A percentile compares a stretch with the other conserved stretches of the same genome.
Evolutionary conservation across 106 monocot genomes (phyloP).

Genomic region (Hemerocallis citrina): DNA sequence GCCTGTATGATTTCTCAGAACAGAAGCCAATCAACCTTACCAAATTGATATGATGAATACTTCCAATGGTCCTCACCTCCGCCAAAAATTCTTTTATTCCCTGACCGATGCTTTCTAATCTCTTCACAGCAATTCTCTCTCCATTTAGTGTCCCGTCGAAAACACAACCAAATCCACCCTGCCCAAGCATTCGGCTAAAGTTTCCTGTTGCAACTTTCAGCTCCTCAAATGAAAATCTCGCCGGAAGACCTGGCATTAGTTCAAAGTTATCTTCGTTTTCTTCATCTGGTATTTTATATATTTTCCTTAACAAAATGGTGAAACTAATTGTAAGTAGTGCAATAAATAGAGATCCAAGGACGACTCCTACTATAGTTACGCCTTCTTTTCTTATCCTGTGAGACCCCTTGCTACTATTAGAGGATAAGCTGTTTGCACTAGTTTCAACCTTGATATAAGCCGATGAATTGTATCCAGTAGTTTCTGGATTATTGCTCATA

Average conservation of each 20-base stretch:
- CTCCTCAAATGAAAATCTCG: conserved; percentile 31
- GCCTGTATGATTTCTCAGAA: too few relatives aligned
- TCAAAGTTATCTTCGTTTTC: conserved; percentile 11
- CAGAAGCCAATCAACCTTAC: too few relatives aligned
- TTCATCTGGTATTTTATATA: background rate
- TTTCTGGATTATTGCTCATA: conserved; percentile 14
- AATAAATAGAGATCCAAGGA: background rate
- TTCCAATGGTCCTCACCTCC: too few relatives aligned
- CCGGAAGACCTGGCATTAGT: conserved; percentile 19
- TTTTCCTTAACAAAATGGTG: conserved; percentile 1
- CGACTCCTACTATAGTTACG: background rate
- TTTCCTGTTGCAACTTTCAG: conserved; percentile 13
- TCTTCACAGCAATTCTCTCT: too few relatives aligned
- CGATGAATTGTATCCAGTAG: conserved; percentile 19
- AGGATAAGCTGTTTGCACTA: conserved; percentile 17
- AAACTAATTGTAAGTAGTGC: background rate
- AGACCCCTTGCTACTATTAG: background rate
- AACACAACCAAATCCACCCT: conserved; percentile 21
- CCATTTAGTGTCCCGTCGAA: conserved; percentile 12
- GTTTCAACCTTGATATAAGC: conserved; percentile 41
- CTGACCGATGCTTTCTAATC: too few relatives aligned
- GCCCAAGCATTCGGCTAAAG: conserved; percentile 1
- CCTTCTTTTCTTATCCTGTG: background rate
- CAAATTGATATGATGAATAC: too few relatives aligned
- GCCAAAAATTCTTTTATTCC: too few relatives aligned